Conservation (phyloP, 1,284 basidiomycete genomes). For the Flammula alnicola region DNA sequence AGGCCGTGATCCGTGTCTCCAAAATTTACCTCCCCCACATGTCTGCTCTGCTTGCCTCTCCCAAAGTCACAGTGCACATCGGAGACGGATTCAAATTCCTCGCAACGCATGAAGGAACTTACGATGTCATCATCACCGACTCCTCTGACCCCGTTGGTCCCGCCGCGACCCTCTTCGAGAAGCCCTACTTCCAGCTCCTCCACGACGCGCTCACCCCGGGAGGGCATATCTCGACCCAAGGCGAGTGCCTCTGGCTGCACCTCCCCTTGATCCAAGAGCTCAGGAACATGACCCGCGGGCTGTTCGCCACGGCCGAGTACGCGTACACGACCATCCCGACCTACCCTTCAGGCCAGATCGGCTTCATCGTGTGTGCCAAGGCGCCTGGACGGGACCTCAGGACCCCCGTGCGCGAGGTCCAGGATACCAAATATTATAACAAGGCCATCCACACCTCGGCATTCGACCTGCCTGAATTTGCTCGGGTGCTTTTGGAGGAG, state of each 20-base stretch:
- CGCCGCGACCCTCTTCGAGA: slow-evolving; percentile 93
- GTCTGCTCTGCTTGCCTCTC: slow-evolving; percentile 84
- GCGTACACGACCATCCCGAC: slow-evolving; percentile 98
- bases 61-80: slow-evolving; percentile 87
- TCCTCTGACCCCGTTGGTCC: slow-evolving; percentile 99
- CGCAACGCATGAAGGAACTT: slow-evolving; percentile 85
- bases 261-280: slow-evolving; percentile 87
- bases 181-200: slow-evolving; percentile 96
- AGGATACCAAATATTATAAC: slow-evolving; percentile 87
- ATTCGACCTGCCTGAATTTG: slow-evolving; percentile 94
- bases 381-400: slow-evolving; percentile 72
- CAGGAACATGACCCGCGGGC: slow-evolving; percentile 69
- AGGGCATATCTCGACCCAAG: slow-evolving; percentile 96
- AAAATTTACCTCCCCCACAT: slow-evolving; percentile 95
- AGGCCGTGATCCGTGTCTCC: slow-evolving; percentile 96
- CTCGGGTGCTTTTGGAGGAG: slow-evolving; percentile 75
- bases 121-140: slow-evolving; percentile 99
- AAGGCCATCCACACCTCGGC: slow-evolving; percentile 81
- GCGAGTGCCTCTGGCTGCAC: slow-evolving; percentile 96
- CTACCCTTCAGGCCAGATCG: slow-evolving; percentile 97
- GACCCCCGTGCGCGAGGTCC: slow-evolving; percentile 72
- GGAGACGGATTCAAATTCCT: slow-evolving; percentile 99
- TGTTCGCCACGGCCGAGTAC: slow-evolving; percentile 91
- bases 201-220: slow-evolving; percentile 89
- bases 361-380: slow-evolving; percentile 92